Evolutionary conservation across 1,284 basidiomycete genomes (phyloP).

Genomic region (Bjerkandera adusta): DNA sequence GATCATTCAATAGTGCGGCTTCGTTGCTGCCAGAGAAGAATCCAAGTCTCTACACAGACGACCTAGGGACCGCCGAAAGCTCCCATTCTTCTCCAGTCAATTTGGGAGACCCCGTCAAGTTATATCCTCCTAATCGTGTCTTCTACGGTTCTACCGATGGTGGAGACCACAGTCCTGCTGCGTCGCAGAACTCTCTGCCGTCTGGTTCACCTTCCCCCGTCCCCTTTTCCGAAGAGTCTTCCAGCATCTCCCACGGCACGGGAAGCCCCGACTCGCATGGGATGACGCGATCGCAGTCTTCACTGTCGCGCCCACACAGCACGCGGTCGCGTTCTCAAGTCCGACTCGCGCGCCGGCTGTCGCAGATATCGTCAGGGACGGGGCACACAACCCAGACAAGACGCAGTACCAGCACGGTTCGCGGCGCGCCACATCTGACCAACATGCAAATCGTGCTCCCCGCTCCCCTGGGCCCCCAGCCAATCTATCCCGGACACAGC

Average conservation of each 20-base stretch:
- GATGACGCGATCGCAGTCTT: conserved; percentile 3
- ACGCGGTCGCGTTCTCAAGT: conserved; percentile 8
- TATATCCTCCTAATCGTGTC: conserved; percentile 27
- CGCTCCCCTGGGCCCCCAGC: conserved; percentile 39
- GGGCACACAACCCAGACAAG: conserved; percentile 30
- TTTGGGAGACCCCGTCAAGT: conserved; percentile 10
- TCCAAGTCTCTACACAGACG: conserved; percentile 26
- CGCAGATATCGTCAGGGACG: conserved; percentile 34
- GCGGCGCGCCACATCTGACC: conserved; percentile 28
- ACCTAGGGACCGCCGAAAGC: conserved; percentile 26
- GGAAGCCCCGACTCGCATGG: background rate
- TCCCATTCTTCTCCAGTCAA: conserved; percentile 23
- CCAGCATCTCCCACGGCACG: conserved; percentile 2
- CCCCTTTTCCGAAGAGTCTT: conserved; percentile 11
- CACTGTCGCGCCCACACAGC: conserved; percentile 2
- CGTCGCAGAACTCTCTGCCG: conserved; percentile 19
- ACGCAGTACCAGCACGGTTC: conserved; percentile 19
- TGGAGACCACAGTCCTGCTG: no score
- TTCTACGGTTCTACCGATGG: conserved; percentile 21
- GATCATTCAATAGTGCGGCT: conserved; percentile 28
- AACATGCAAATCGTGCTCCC: conserved; percentile 63
- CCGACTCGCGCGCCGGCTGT: conserved; percentile 30
- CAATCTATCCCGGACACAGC: conserved; percentile 21
- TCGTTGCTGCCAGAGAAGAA: conserved; percentile 29
- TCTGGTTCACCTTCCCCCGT: conserved; percentile 4